phyloP scores from a whole-genome alignment of 164 flowering plant genomes.

The Piper betle region DNA sequence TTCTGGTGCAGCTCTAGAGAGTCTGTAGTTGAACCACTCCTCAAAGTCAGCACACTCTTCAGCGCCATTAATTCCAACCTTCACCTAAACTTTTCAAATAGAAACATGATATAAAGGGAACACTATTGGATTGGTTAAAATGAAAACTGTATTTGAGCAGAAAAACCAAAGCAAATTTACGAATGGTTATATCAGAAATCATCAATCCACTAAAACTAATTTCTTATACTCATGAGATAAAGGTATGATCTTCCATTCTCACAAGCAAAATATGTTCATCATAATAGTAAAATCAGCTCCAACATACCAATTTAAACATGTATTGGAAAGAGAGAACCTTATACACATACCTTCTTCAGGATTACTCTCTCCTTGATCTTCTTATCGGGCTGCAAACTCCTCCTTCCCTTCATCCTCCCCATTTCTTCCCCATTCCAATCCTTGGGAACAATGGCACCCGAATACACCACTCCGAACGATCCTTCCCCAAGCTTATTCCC shows the following conservation, averaged over 20 bases:
- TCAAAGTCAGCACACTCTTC: slow-evolving; percentile 85
- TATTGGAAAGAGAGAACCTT: too few species aligned
- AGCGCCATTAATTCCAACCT: slow-evolving; percentile 80
- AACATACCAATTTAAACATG: too few species aligned
- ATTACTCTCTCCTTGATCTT: slow-evolving; percentile 79
- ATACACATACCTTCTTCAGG: slow-evolving; percentile 46
- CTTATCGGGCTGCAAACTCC: slow-evolving; percentile 24
- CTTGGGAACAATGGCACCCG: slow-evolving; percentile 73
- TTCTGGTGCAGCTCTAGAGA: slow-evolving; percentile 97
- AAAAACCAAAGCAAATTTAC: not conserved
- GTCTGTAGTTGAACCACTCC: slow-evolving; percentile 94
- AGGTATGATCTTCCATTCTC: too few species aligned
- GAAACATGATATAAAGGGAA: too few species aligned
- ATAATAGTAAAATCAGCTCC: too few species aligned
- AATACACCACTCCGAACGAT: slow-evolving; percentile 82
- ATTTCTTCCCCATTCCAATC: slow-evolving; percentile 32
- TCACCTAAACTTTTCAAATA: slow-evolving; percentile 37
- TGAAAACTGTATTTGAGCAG: not conserved
- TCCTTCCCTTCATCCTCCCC: slow-evolving; percentile 27
- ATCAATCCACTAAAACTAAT: too few species aligned
- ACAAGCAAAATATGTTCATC: too few species aligned
- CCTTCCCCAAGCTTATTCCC: slow-evolving; percentile 81
- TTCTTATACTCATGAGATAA: too few species aligned
- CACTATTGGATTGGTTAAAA: not conserved
- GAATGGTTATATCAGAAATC: not conserved